Conservation (phyloP, 768 basidiomycete genomes). For the Naganishia vaughanmartiniae region DNA sequence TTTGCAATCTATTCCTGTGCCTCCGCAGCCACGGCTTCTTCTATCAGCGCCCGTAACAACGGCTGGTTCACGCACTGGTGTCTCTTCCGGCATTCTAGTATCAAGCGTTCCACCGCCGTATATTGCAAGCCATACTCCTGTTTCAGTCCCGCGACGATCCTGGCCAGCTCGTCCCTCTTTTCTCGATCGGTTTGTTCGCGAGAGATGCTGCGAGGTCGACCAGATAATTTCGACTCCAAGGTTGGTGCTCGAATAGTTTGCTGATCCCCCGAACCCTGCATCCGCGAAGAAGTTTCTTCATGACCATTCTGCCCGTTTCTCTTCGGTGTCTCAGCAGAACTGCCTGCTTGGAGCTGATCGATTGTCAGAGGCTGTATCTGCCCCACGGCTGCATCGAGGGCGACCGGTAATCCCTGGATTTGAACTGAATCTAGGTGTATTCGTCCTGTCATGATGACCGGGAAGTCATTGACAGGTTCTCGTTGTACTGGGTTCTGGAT, state of each 20-base stretch:
- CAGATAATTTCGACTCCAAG: neutral
- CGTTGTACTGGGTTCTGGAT: neutral
- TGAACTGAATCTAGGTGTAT: slow-evolving; percentile 16
- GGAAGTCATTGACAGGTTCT: neutral
- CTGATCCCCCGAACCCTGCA: neutral
- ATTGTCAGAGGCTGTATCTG: neutral
- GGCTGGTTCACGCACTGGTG: slow-evolving; percentile 8
- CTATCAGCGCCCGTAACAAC: slow-evolving; percentile 14
- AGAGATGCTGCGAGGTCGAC: neutral
- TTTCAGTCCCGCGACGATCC: slow-evolving; percentile 8
- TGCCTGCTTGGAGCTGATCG: neutral
- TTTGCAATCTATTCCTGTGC: neutral
- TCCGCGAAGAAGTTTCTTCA: neutral
- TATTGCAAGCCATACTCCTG: slow-evolving; percentile 18
- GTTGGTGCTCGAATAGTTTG: neutral
- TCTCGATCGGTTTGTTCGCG: slow-evolving; percentile 3
- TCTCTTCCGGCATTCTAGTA: slow-evolving; percentile 17
- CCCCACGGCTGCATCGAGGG: neutral
- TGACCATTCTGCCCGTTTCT: neutral
- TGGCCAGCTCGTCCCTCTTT: slow-evolving; percentile 11
- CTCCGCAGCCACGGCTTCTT: slow-evolving; percentile 7
- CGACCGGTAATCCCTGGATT: neutral
- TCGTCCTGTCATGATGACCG: slow-evolving; percentile 7
- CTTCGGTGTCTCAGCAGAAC: neutral
- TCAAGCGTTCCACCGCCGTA: slow-evolving; percentile 16